phyloP scores from a whole-genome alignment of 768 basidiomycete genomes.

The Macrolepiota fuliginosa region DNA sequence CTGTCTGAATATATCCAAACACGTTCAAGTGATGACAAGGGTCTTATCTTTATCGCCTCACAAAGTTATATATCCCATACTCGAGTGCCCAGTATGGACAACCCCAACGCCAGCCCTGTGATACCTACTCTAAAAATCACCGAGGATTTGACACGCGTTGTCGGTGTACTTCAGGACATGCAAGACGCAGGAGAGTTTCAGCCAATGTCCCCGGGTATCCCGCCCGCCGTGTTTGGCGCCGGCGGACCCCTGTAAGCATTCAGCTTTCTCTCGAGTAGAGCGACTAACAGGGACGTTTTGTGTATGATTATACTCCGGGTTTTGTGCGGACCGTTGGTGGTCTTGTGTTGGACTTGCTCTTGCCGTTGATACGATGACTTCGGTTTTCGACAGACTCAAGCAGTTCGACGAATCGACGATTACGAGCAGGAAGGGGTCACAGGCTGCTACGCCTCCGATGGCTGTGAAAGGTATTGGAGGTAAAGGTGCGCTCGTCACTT shows the following conservation, averaged over 20 bases:
- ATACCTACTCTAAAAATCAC: slow-evolving; percentile 32
- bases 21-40: slow-evolving; percentile 1
- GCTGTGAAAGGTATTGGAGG: slow-evolving; percentile 88
- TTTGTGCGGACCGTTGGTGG: background rate
- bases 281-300: background rate
- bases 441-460: slow-evolving; percentile 73
- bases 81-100: slow-evolving; percentile 20
- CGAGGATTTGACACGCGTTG: slow-evolving; percentile 47
- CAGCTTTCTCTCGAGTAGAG: background rate
- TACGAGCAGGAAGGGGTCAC: slow-evolving; percentile 67
- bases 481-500: slow-evolving; percentile 56
- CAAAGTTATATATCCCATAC: background rate
- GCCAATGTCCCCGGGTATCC: slow-evolving; percentile 40
- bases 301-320: background rate
- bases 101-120: slow-evolving; percentile 20
- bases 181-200: slow-evolving; percentile 30
- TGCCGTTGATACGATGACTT: slow-evolving; percentile 1
- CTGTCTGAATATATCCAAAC: background rate
- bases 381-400: slow-evolving; percentile 55
- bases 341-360: background rate
- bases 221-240: slow-evolving; percentile 66
- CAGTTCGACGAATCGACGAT: slow-evolving; percentile 75
- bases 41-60: slow-evolving; percentile 17
- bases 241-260: slow-evolving; percentile 67
- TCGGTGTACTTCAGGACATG: slow-evolving; percentile 53